Conservation (phyloP, 2,329 filamentous ascomycete genomes). For the Colletotrichum australisinense region DNA sequence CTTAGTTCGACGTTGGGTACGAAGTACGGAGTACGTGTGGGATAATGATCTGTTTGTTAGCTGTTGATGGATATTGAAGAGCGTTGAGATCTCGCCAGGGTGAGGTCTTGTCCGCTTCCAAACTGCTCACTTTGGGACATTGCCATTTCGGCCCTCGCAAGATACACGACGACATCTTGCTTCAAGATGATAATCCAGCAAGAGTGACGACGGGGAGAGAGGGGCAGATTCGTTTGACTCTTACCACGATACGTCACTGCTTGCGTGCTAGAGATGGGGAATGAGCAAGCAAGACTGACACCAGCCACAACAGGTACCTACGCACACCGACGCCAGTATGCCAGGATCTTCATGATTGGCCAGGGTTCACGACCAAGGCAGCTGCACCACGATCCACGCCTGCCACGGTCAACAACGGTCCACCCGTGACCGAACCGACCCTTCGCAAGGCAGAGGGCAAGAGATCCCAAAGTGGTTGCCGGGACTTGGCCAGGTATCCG, state of each 20-base stretch:
- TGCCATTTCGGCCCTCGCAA: background rate
- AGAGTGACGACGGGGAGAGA: background rate
- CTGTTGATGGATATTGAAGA: conserved; percentile 11
- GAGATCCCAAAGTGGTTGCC: background rate
- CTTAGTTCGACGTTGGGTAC: background rate
- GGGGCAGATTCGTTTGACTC: conserved; percentile 2
- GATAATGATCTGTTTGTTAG: conserved; percentile 28
- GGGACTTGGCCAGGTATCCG: background rate
- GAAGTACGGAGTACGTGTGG: no score
- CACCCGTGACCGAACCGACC: background rate
- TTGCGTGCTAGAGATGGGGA: conserved; percentile 27
- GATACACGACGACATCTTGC: background rate
- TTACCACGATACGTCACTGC: conserved; percentile 20
- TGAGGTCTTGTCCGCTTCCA: background rate
- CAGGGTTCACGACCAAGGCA: conserved; percentile 21
- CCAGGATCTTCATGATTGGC: conserved; percentile 7
- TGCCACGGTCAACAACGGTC: background rate
- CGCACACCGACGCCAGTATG: background rate
- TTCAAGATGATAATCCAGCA: background rate
- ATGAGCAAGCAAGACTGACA: conserved; percentile 24
- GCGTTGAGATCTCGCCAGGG: conserved; percentile 14
- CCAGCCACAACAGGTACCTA: conserved; percentile 21
- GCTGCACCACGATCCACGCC: background rate
- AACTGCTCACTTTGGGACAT: conserved; percentile 2
- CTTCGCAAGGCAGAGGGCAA: background rate